Evolutionary conservation across 2,329 filamentous ascomycete species (phyloP).

Genomic region (Colletotrichum sp.): DNA sequence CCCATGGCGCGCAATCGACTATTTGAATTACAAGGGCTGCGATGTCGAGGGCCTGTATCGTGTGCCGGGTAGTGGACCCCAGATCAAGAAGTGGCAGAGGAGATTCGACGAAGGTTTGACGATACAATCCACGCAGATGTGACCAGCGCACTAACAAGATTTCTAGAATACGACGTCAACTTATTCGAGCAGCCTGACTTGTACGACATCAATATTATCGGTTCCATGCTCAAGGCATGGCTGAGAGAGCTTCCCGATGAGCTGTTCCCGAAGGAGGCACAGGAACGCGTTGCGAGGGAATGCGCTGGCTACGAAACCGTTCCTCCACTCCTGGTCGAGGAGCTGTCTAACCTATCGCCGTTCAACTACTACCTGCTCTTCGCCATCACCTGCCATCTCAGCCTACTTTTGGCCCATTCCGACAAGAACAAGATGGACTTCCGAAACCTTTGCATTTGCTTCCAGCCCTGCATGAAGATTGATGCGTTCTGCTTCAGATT

Average conservation of each 20-base stretch:
- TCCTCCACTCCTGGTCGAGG: conserved; percentile 85
- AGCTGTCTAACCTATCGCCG: conserved; percentile 90
- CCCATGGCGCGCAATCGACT: conserved; percentile 95
- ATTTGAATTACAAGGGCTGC: conserved; percentile 91
- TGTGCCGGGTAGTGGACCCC: conserved; percentile 86
- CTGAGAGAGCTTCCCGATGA: conserved; percentile 93
- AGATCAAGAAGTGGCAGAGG: conserved; percentile 92
- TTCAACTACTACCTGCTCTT: conserved; percentile 99
- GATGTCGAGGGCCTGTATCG: conserved; percentile 94
- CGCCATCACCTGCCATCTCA: conserved; percentile 95
- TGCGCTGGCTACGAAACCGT: conserved; percentile 80
- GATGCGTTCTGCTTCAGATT: conserved; percentile 96
- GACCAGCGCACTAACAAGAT: neutral
- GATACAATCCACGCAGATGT: conserved; percentile 29
- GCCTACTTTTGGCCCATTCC: conserved; percentile 85
- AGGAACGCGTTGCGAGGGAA: conserved; percentile 80
- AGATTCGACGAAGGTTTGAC: conserved; percentile 79
- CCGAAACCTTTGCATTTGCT: conserved; percentile 93
- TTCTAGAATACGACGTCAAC: conserved; percentile 81
- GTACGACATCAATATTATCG: conserved; percentile 96
- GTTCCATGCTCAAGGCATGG: conserved; percentile 96
- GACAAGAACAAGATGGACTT: conserved; percentile 99
- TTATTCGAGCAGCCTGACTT: conserved; percentile 86
- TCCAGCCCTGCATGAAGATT: conserved; percentile 96
- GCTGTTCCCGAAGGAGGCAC: conserved; percentile 83